Evolutionary conservation across 495 filamentous ascomycete species (phyloP), one percentile per base, ranked within the genome.

Genomic region (Polyplosphaeria fusca): DNA sequence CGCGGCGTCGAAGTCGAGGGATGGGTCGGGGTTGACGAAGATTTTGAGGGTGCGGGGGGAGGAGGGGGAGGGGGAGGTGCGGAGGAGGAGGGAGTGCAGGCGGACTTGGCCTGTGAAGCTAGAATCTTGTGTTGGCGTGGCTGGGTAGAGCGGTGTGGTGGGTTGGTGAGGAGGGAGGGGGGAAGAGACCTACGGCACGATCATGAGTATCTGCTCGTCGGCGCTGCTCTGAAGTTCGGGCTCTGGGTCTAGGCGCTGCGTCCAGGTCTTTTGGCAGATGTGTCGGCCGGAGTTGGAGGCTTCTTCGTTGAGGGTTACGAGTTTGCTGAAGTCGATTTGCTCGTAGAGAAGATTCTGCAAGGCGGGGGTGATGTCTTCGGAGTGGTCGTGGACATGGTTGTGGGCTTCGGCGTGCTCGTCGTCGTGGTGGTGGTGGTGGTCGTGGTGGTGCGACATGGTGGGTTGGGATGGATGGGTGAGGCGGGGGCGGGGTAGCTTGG

Each of bases 21-120:
- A 24, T 70, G 91, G 83, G 52, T 89, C 82, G 26, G 83, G 81
- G 76, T 98, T 96, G 72, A 86, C 77, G 72, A 87, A 91, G 22
- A 97, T 72, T 64, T 88, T 89, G 30, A 96, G 70, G 9, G 87
- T 95, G 45, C 79, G 79, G 0, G 94, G 93, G n/a, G 92, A 88
- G 47, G 77, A 82, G 43, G 72, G 56, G 2, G 83, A 83, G 42
- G 79, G 74, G 1, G 87, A 87, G 1, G 88, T 87, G 65, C 91
- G 88, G 23, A 97, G 67, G 23, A 96, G 79, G 61, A 97, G 82
- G 18, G 87, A 84, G 71, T 97, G 91, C 0, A 98, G 82, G 69
- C 91, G 94, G 54, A 96, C 81, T 71, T 94, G 89, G 56, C 87
- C 92, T 23, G 89, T 89, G 76, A 98, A 98, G 24, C 93, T 98